These are phyloP conservation scores for Solanum arcanum DNA, from an alignment of 257 asterid genomes.

Conservation along the genomic window DNA sequence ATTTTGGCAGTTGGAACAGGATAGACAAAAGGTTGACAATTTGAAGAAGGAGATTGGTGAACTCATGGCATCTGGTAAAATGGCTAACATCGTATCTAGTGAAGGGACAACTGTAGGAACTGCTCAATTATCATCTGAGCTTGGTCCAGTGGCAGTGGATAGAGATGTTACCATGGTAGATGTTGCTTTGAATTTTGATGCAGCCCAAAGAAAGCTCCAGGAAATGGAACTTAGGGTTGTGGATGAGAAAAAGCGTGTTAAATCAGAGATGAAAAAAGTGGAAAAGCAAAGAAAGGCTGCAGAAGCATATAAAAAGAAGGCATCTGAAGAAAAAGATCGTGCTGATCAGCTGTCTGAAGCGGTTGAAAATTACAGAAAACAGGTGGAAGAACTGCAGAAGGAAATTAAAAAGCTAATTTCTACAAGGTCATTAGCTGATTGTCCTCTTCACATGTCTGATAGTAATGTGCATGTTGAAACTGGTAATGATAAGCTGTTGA, in stretches of 20 bases:
- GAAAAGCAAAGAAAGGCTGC: constrained; percentile 45
- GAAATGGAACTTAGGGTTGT: constrained; percentile 26
- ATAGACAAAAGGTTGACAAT: constrained; percentile 24
- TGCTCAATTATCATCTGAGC: constrained; percentile 3
- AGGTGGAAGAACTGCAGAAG: constrained; percentile 38
- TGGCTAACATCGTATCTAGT: constrained; percentile 9
- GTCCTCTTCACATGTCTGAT: constrained; percentile 13
- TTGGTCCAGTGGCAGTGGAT: constrained; percentile 8
- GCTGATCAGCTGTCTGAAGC: constrained; percentile 42
- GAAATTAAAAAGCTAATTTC: constrained; percentile 37
- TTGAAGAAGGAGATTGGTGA: constrained; percentile 31
- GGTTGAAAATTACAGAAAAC: constrained; percentile 39
- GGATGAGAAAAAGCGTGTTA: constrained; percentile 33
- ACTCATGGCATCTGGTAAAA: constrained; percentile 19
- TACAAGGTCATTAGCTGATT: constrained; percentile 12
- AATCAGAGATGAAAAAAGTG: constrained; percentile 47
- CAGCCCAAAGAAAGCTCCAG: constrained; percentile 24
- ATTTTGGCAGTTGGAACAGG: constrained; percentile 45
- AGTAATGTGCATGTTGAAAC: constrained; percentile 20
- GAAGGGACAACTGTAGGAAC: constrained; percentile 6
- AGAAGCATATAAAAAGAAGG: constrained; percentile 35
- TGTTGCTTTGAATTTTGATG: not conserved
- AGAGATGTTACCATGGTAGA: constrained; percentile 2
- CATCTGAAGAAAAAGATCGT: constrained; percentile 38
- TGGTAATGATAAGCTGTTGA: constrained; percentile 38